These are phyloP conservation scores for Alternaria triticimaculans DNA, from an alignment of 2,329 filamentous ascomycete genomes.

Conservation along the genomic window DNA sequence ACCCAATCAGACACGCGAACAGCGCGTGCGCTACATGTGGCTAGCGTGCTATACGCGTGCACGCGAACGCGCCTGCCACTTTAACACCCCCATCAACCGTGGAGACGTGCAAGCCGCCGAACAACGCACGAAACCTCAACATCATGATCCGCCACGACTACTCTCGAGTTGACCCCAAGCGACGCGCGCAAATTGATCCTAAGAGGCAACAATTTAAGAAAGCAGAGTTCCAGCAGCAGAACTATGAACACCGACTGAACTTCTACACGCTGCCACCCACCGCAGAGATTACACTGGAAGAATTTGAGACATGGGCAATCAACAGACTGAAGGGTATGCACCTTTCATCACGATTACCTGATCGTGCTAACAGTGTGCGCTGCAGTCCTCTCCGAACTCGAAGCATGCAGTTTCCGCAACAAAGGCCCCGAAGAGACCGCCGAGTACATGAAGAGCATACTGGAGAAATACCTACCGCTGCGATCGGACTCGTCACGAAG, in stretches of 20 bases:
- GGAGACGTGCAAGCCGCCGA: constrained; percentile 3
- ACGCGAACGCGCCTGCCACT: constrained; percentile 31
- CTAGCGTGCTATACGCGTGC: constrained; percentile 23
- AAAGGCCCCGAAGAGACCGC: constrained; percentile 81
- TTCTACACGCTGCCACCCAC: constrained; percentile 90
- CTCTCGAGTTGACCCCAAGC: constrained; percentile 67
- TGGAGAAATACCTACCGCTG: constrained; percentile 86
- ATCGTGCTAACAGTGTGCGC: constrained; percentile 8
- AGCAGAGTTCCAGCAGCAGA: constrained; percentile 75
- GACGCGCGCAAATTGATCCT: constrained; percentile 76
- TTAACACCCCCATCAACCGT: constrained; percentile 17
- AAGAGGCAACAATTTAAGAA: constrained; percentile 87
- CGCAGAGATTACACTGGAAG: constrained; percentile 91
- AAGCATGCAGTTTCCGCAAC: constrained; percentile 95
- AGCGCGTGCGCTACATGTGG: constrained; percentile 10
- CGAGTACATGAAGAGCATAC: constrained; percentile 80
- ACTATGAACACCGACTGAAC: constrained; percentile 87
- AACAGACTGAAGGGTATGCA: constrained; percentile 75
- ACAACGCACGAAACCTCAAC: constrained; percentile 7
- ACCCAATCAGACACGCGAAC: background rate
- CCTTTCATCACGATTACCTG: fast-evolving
- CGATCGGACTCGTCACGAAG: constrained; percentile 73
- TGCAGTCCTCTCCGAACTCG: constrained; percentile 81
- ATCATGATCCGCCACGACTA: constrained; percentile 49
- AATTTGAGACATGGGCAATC: constrained; percentile 99